Conservation (phyloP, 805 yeast genomes). For the Candida qinlingensis region DNA sequence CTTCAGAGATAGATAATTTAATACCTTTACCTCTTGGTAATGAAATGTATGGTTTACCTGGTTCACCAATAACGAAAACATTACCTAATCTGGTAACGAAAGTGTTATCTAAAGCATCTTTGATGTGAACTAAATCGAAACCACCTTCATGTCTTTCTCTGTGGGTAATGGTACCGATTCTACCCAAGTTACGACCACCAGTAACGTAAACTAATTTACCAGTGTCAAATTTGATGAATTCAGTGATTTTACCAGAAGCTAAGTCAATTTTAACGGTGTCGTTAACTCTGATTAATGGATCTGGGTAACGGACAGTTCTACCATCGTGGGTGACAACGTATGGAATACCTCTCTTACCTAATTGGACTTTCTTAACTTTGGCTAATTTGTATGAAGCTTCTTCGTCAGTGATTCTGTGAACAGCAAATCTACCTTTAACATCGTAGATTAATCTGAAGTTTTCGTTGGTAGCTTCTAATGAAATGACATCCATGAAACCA, state of each 20-base stretch:
- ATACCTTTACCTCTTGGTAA: conserved; percentile 99
- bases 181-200: conserved; percentile 98
- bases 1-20: conserved; percentile 92
- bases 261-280: conserved; percentile 97
- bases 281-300: conserved; percentile 93
- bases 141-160: conserved; percentile 98
- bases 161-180: conserved; percentile 94
- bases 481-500: conserved; percentile 98
- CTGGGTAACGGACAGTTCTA: conserved; percentile 99
- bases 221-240: conserved; percentile 86
- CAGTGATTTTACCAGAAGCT: conserved; percentile 90
- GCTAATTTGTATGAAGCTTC: conserved; percentile 98
- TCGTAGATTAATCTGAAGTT: conserved; percentile 99
- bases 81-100: conserved; percentile 91
- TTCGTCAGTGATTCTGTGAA: conserved; percentile 98
- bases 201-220: conserved; percentile 91
- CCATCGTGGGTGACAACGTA: conserved; percentile 99
- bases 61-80: conserved; percentile 94
- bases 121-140: conserved; percentile 94
- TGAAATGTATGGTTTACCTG: conserved; percentile 89
- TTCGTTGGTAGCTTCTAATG: conserved; percentile 97
- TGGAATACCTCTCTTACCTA: conserved; percentile 98
- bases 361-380: conserved; percentile 96
- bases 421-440: conserved; percentile 98
- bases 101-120: conserved; percentile 90